Evolutionary conservation across 2,329 filamentous ascomycete genomes (phyloP).

Genomic region (Aureobasidium sp.): DNA sequence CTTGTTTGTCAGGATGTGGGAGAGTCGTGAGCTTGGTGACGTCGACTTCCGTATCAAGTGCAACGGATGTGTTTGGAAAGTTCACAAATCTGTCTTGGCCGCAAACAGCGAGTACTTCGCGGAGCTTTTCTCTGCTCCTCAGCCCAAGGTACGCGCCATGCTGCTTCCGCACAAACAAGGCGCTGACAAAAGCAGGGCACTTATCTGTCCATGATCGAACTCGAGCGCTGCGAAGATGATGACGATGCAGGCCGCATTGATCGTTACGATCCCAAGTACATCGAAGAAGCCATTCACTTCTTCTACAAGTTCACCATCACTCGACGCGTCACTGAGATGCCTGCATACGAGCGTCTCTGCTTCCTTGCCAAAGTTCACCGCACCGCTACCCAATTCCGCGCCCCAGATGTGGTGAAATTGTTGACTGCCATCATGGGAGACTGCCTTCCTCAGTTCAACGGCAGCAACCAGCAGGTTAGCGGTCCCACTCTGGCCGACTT

Average conservation of each 20-base stretch:
- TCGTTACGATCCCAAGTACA: background rate
- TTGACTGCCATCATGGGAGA: background rate
- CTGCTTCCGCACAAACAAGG: background rate
- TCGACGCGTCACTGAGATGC: background rate
- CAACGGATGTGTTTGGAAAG: background rate
- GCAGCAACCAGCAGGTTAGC: background rate
- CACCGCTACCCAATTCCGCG: conserved; percentile 1
- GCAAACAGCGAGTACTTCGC: conserved; percentile 4
- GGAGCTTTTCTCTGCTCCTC: background rate
- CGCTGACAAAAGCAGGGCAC: background rate
- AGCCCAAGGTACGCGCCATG: background rate
- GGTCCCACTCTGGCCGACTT: background rate
- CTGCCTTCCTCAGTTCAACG: background rate
- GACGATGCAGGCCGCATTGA: background rate
- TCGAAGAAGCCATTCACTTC: conserved; percentile 4
- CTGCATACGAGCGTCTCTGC: background rate
- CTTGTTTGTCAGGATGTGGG: background rate
- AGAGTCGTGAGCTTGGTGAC: background rate
- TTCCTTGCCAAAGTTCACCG: background rate
- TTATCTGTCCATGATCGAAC: conserved; percentile 3
- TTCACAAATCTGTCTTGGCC: background rate
- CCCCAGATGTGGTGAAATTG: background rate
- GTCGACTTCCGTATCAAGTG: background rate
- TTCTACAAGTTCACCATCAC: conserved; percentile 1
- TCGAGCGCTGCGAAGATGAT: background rate